Evolutionary conservation across 768 basidiomycete species (phyloP), one percentile per base, ranked within the genome.

Genomic region (Megacollybia marginata): DNA sequence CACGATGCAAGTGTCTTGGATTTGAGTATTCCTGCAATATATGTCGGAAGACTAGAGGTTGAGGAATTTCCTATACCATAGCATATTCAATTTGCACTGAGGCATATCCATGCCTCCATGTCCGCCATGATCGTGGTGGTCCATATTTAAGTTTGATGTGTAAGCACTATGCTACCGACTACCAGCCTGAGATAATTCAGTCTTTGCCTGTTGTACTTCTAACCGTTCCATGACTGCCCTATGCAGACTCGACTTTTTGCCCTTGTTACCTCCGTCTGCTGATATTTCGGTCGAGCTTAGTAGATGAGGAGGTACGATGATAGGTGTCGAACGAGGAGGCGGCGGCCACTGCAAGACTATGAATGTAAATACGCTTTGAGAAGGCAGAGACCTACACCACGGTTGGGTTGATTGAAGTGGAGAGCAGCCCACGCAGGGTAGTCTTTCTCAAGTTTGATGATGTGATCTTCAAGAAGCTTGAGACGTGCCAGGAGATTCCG

Each of bases 351-450:
- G 54, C 18, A 19, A 33, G 31, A 28, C 6, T 35, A 18, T 1
- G 33, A 44, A 34, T 44, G 35, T 20, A 32, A 47, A 11, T 48
- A 48, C 31, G 48, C 48, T 11, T 36, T 38, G 34, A 44, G n/a
- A 35, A 23, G 49, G 50, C 23, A 33, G 15, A 49, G 5, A 74
- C 85, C 44, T 66, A 91, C 89, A 23, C 82, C 85, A 50, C 89
- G 79, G 57, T 80, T 75, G 2, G 89, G 89, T 59, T 92, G 88
- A 49, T 86, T 89, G 62, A 91, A 91, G 59, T 91, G 88, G n/a
- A 91, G 67, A 8, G 88, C 87, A 0, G 88, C 86, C 88, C 88
- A 91, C 5, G 88, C 86, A 2, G 88, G 88, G 57, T 88, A 90
- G 47, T 89, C 87, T 57, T 79, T 86, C 62, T 92, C 88, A 1